These are phyloP conservation scores for Paecilomyces fulvus DNA, from an alignment of 2,329 filamentous ascomycete genomes.

Conservation along the genomic window DNA sequence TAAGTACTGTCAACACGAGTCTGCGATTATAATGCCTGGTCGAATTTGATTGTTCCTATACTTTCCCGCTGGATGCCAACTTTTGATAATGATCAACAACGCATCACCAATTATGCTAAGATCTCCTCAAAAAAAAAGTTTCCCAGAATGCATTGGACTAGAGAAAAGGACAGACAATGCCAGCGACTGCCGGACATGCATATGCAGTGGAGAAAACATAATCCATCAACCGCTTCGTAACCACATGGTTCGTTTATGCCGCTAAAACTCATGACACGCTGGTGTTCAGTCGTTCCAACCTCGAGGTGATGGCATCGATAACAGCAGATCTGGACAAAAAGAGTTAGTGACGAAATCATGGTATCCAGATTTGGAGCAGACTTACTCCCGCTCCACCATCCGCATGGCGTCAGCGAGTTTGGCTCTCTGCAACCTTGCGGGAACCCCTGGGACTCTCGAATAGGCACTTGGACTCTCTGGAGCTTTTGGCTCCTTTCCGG, in stretches of 20 bases:
- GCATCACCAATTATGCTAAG: background rate
- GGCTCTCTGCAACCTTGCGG: constrained; percentile 36
- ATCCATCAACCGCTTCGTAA: background rate
- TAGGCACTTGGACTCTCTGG: constrained; percentile 21
- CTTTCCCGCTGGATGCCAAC: background rate
- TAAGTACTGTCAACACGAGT: background rate
- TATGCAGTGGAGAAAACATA: background rate
- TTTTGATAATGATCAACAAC: background rate
- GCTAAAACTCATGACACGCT: constrained; percentile 14
- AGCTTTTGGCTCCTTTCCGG: constrained; percentile 18
- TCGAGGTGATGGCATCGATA: constrained; percentile 35
- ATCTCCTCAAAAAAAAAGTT: background rate
- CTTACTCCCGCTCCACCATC: constrained; percentile 43
- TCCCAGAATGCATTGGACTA: background rate
- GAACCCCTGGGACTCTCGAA: constrained; percentile 32
- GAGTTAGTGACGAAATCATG: constrained; percentile 6
- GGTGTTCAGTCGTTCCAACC: constrained; percentile 31
- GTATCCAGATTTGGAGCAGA: constrained; percentile 1
- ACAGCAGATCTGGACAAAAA: constrained; percentile 28
- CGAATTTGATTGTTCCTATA: background rate
- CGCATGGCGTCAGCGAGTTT: constrained; percentile 41
- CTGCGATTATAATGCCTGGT: background rate
- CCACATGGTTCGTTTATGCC: background rate
- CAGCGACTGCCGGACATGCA: background rate
- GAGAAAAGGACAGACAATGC: background rate